Evolutionary conservation across 495 filamentous ascomycete genomes (phyloP).

Genomic region (Penicillium herquei): DNA sequence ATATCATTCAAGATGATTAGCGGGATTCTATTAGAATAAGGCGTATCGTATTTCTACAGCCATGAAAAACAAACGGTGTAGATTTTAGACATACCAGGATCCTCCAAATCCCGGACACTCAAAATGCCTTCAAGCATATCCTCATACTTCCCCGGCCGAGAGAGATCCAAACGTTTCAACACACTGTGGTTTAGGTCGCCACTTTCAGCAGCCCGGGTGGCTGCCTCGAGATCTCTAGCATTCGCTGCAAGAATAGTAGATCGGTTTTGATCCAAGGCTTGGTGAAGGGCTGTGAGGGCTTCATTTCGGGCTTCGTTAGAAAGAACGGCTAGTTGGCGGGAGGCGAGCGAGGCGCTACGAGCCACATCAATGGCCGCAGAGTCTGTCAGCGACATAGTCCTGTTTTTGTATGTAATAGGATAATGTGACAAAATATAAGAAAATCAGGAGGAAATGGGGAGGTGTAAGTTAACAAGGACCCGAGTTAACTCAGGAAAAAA

Average conservation of each 20-base stretch:
- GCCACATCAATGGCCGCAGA: conserved; percentile 66
- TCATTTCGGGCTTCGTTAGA: conserved; percentile 68
- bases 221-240: conserved; percentile 71
- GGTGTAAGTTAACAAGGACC: background rate
- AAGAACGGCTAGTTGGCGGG: conserved; percentile 65
- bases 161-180: conserved; percentile 85
- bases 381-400: conserved; percentile 71
- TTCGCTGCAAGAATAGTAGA: conserved; percentile 83
- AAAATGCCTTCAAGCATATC: conserved; percentile 97
- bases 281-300: conserved; percentile 78
- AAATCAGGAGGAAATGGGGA: background rate
- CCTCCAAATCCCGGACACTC: conserved; percentile 79
- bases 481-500: background rate
- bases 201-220: conserved; percentile 65
- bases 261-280: conserved; percentile 63
- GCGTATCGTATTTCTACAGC: no score
- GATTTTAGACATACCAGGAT: conserved; percentile 66
- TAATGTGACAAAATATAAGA: no score
- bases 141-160: conserved; percentile 85
- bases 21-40: background rate
- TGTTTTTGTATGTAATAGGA: background rate
- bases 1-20: conserved; percentile 1
- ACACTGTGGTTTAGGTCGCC: conserved; percentile 81
- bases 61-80: background rate
- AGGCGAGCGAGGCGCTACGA: conserved; percentile 66